These are phyloP conservation scores for Cladobotryum mycophilum DNA, from an alignment of 2,329 filamentous ascomycete genomes.

Conservation along the genomic window DNA sequence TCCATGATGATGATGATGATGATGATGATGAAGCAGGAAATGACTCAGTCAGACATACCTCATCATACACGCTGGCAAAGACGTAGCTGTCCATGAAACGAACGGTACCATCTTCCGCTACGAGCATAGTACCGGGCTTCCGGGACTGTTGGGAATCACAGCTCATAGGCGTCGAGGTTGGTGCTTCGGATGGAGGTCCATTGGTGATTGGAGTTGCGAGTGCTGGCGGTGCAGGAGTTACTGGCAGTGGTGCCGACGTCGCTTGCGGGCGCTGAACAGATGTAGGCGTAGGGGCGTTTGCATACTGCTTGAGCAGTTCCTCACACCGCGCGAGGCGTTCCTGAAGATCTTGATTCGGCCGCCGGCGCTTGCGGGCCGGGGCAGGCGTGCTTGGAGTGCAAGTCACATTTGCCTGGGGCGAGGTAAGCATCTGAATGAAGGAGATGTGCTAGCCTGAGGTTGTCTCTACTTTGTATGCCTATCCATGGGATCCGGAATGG, in stretches of 20 bases:
- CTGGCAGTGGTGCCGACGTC: constrained; percentile 2
- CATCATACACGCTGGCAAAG: constrained; percentile 48
- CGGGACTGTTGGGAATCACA: constrained; percentile 29
- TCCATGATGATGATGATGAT: too few species aligned
- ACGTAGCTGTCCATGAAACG: constrained; percentile 54
- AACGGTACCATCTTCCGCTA: constrained; percentile 48
- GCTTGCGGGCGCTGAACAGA: constrained; percentile 14
- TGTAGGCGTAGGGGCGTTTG: constrained; percentile 28
- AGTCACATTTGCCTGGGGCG: constrained; percentile 47
- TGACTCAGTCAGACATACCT: constrained; percentile 31
- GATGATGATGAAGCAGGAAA: too few species aligned
- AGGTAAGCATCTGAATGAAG: constrained; percentile 6
- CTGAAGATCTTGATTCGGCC: constrained; percentile 56
- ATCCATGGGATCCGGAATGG: too few species aligned
- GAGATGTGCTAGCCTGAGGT: neutral
- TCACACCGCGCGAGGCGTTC: constrained; percentile 55
- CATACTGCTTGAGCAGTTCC: constrained; percentile 52
- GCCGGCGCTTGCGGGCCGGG: constrained; percentile 51
- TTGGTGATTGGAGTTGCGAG: constrained; percentile 7
- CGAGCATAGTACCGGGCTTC: constrained; percentile 46
- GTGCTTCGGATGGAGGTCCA: constrained; percentile 20
- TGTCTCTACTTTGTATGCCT: neutral
- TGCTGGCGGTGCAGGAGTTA: constrained; percentile 13
- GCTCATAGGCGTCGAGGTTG: constrained; percentile 20
- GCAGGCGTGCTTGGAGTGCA: constrained; percentile 56